Evolutionary conservation across 331 rosid genomes (phyloP), one percentile per base, ranked within the genome.

Genomic region (Cucumis variabilis): DNA sequence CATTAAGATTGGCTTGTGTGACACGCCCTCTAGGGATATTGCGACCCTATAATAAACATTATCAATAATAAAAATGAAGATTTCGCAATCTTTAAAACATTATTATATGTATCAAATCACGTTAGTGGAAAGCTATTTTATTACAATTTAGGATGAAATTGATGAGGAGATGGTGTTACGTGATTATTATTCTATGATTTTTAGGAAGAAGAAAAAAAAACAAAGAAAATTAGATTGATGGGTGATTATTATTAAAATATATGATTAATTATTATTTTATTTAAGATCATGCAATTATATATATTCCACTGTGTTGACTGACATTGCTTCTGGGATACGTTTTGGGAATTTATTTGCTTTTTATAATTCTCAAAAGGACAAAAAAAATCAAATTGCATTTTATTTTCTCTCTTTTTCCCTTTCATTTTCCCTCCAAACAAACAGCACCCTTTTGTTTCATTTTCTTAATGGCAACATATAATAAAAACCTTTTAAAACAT

Each of bases 251-350:
- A 55, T 55, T 16, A 17, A 9, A 58, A 19, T 27, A 58, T 78
- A 12, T 51, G 0, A 55, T 80, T 2, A 44, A 27, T 44, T 44
- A 48, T 85, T 69, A 69, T 85, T 50, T 85, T 8, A 44, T 44
- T 44, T 44, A 48, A 69, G 67, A 50, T 70, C 16, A 85, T 19
- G 27, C 27, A 73, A 67, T 82, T 89, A 75, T 68, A 28, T 65
- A 88, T 14, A 24, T 78, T 11, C 77, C 79, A 91, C 86, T 70
- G 87, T 90, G 44, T 89, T 90, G 91, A 92, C 92, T 87, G 70
- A 65, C 66, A 89, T 89, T 89, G 91, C 95, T 92, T 94, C 86
- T 84, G 5, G 88, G 86, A 81, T 91, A 92, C 92, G 93, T 91
- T 91, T 91, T 91, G 27, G 82, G 60, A 13, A 17, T 37, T 63